Percentiles rank a stretch among this genome's conserved stretches.
Conservation (phyloP, 495 filamentous ascomycete species). For the Diplogelasinospora grovesii region DNA sequence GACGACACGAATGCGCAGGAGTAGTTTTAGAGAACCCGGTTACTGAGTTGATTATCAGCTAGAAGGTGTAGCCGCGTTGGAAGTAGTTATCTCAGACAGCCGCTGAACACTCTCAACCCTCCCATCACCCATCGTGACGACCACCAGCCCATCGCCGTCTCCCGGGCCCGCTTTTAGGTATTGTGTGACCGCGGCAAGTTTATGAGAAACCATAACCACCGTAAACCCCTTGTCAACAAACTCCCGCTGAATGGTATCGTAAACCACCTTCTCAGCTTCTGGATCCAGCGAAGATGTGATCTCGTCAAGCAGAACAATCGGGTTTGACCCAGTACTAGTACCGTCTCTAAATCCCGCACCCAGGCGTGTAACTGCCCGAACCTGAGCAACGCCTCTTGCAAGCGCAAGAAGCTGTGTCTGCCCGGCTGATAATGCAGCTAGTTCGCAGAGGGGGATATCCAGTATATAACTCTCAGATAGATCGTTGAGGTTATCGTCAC, state of each 20-base stretch:
- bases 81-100: too few relatives aligned
- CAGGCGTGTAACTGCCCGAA: constrained; percentile 1
- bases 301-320: constrained; percentile 75
- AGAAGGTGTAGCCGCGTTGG: too few relatives aligned
- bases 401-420: constrained; percentile 25
- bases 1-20: too few relatives aligned
- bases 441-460: constrained; percentile 10
- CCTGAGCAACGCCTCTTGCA: constrained; percentile 17
- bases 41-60: too few relatives aligned
- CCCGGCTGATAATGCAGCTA: constrained; percentile 24
- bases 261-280: constrained; percentile 69
- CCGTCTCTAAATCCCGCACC: neutral
- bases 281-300: constrained; percentile 77
- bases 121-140: constrained; percentile 30
- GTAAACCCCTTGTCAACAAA: constrained; percentile 45
- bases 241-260: constrained; percentile 54
- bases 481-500: neutral
- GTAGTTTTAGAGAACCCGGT: too few relatives aligned
- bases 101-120: constrained; percentile 18
- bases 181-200: constrained; percentile 48
- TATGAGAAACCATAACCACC: constrained; percentile 57
- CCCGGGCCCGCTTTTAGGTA: neutral
- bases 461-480: constrained; percentile 7
- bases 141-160: neutral
- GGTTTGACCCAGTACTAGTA: constrained; percentile 1